phyloP scores from a whole-genome alignment of 306 rosid species.

The Quercus suber region DNA sequence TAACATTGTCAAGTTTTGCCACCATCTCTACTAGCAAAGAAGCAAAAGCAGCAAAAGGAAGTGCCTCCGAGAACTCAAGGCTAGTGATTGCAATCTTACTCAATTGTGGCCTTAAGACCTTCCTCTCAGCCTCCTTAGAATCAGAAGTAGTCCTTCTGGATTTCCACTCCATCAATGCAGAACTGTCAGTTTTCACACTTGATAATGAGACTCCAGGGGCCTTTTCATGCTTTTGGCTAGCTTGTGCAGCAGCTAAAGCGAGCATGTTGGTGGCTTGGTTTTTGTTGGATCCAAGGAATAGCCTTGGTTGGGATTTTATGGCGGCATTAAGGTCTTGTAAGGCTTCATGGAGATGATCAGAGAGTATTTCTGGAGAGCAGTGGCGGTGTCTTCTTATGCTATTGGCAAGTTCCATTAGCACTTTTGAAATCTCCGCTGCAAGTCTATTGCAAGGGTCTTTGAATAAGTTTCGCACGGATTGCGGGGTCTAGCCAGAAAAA shows the following conservation, averaged over 20 bases:
- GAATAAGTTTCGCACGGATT: conserved; percentile 68
- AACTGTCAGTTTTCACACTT: conserved; percentile 81
- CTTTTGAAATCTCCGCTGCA: conserved; percentile 76
- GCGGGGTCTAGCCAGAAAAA: conserved; percentile 53
- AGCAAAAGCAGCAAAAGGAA: conserved; percentile 95
- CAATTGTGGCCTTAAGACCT: conserved; percentile 64
- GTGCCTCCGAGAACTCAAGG: conserved; percentile 96
- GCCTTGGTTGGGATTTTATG: conserved; percentile 87
- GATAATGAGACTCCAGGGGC: conserved; percentile 45
- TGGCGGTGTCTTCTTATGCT: conserved; percentile 77
- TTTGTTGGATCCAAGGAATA: conserved; percentile 77
- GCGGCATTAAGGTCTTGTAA: conserved; percentile 80
- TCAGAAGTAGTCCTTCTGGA: conserved; percentile 36
- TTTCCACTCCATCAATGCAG: conserved; percentile 74
- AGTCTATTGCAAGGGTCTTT: conserved; percentile 82
- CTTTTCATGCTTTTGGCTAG: conserved; percentile 36
- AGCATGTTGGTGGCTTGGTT: conserved; percentile 58
- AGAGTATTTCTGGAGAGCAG: conserved; percentile 88
- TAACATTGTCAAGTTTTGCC: conserved; percentile 79
- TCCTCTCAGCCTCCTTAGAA: conserved; percentile 56
- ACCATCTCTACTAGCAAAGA: conserved; percentile 90
- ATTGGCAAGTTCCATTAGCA: conserved; percentile 65
- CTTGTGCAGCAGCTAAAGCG: conserved; percentile 66
- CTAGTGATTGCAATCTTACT: conserved; percentile 82
- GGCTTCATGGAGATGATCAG: conserved; percentile 92